These are phyloP conservation scores for Phytophthora pini DNA, from an alignment of 352 stramenopile genomes.

Conservation along the genomic window DNA sequence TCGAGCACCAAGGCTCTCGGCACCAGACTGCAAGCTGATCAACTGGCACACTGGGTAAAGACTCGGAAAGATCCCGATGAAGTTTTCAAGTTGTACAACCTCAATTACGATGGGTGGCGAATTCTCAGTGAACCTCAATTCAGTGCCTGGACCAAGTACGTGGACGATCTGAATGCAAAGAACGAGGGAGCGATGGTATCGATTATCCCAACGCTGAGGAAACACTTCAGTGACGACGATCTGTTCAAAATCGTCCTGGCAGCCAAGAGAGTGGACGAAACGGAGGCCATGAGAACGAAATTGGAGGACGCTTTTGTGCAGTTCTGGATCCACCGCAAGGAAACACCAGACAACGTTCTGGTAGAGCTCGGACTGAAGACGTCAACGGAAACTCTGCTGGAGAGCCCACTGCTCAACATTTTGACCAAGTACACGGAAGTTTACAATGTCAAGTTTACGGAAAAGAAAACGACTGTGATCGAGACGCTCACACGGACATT, in stretches of 20 bases:
- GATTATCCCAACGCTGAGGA: not conserved
- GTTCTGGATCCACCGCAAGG: not conserved
- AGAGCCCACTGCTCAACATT: not conserved
- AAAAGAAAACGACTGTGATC: conserved; percentile 6
- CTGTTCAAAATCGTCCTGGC: not conserved
- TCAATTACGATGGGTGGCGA: not conserved
- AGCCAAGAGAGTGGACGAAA: not conserved
- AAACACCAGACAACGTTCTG: conserved; percentile 1
- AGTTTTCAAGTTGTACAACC: not conserved
- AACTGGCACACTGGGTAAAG: conserved; percentile 1
- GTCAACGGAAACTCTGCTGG: not conserved
- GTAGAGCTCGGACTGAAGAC: not conserved
- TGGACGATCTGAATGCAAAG: conserved; percentile 9
- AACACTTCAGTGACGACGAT: not conserved
- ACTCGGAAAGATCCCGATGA: conserved; percentile 1
- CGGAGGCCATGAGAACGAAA: not conserved
- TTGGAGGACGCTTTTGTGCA: conserved; percentile 4
- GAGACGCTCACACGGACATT: not conserved
- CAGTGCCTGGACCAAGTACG: conserved; percentile 4
- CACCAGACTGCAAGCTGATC: not conserved
- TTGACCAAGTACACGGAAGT: conserved; percentile 8
- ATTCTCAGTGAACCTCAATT: not conserved
- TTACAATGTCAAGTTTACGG: not conserved
- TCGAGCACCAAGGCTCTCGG: not conserved
- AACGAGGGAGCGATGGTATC: not conserved